phyloP scores from a whole-genome alignment of 495 filamentous ascomycete species.

The Margaritispora aquatica region DNA sequence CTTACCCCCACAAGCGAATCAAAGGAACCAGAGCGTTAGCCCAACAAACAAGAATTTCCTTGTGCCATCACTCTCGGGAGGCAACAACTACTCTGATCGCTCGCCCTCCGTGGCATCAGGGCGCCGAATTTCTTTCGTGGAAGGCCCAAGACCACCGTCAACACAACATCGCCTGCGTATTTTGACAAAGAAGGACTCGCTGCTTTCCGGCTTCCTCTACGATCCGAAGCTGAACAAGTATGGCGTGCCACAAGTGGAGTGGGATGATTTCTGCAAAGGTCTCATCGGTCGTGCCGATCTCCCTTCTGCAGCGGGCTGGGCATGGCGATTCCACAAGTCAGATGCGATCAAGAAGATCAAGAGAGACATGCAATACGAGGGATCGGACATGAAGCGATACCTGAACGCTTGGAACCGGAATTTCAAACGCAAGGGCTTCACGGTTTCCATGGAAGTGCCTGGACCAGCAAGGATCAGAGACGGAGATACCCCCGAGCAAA shows the following conservation, averaged over 20 bases:
- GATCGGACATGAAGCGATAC: constrained; percentile 3
- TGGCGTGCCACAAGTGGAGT: constrained; percentile 3
- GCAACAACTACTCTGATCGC: neutral
- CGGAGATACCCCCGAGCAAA: constrained; percentile 1
- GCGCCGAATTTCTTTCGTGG: constrained; percentile 16
- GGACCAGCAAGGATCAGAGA: constrained; percentile 8
- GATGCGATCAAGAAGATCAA: constrained; percentile 9
- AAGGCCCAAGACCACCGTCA: neutral
- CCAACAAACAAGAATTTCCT: neutral
- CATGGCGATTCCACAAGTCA: constrained; percentile 10
- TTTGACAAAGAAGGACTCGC: constrained; percentile 1
- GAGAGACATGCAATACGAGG: constrained; percentile 17
- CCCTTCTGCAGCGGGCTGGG: neutral
- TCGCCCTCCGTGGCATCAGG: constrained; percentile 12
- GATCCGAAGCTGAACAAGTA: constrained; percentile 14
- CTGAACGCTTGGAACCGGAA: constrained; percentile 14
- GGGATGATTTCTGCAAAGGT: constrained; percentile 11
- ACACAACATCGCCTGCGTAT: constrained; percentile 6
- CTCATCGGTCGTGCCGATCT: constrained; percentile 8
- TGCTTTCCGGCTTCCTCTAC: constrained; percentile 14
- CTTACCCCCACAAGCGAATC: neutral
- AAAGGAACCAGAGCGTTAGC: neutral
- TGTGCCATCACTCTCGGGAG: neutral
- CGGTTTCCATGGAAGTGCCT: constrained; percentile 10
- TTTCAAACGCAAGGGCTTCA: constrained; percentile 13